These are phyloP conservation scores for Colletotrichum plurivorum DNA, from an alignment of 2,329 filamentous ascomycete genomes.

Conservation along the genomic window DNA sequence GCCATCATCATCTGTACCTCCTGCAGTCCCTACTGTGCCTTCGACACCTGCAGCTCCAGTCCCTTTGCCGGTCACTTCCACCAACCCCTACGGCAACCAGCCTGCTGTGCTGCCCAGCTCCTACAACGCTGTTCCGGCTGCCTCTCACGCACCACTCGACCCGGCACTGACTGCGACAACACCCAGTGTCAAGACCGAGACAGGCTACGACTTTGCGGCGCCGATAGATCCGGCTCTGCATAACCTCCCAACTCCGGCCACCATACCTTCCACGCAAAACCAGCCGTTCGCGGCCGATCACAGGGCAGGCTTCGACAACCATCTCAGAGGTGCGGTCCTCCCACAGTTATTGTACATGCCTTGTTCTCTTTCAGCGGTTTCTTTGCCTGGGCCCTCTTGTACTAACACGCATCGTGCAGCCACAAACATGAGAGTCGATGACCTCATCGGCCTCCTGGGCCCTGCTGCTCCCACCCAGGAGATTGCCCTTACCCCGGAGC, in stretches of 20 bases:
- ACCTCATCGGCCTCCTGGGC: slow-evolving; percentile 76
- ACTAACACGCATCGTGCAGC: slow-evolving; percentile 65
- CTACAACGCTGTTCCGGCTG: slow-evolving; percentile 49
- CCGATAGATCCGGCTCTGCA: slow-evolving; percentile 79
- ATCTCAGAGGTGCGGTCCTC: slow-evolving; percentile 66
- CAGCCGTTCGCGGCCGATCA: slow-evolving; percentile 47
- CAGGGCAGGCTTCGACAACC: slow-evolving; percentile 48
- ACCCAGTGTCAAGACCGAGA: slow-evolving; percentile 54
- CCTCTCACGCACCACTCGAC: slow-evolving; percentile 45
- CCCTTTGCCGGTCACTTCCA: slow-evolving; percentile 43
- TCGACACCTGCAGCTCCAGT: slow-evolving; percentile 44
- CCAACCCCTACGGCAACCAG: slow-evolving; percentile 62
- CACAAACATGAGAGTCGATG: slow-evolving; percentile 79
- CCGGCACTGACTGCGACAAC: slow-evolving; percentile 46
- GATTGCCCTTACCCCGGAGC: slow-evolving; percentile 65
- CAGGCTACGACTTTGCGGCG: slow-evolving; percentile 68
- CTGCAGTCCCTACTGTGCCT: slow-evolving; percentile 38
- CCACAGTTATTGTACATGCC: slow-evolving; percentile 41
- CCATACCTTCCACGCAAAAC: slow-evolving; percentile 48
- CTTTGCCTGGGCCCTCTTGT: slow-evolving; percentile 47
- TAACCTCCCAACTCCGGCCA: slow-evolving; percentile 48
- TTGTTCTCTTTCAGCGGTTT: slow-evolving; percentile 49
- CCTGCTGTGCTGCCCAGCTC: slow-evolving; percentile 59
- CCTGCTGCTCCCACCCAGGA: slow-evolving; percentile 69
- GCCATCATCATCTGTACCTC: slow-evolving; percentile 49